phyloP scores from a whole-genome alignment of 371 early-diverging fungal species.

The Rhizopus delemar region DNA sequence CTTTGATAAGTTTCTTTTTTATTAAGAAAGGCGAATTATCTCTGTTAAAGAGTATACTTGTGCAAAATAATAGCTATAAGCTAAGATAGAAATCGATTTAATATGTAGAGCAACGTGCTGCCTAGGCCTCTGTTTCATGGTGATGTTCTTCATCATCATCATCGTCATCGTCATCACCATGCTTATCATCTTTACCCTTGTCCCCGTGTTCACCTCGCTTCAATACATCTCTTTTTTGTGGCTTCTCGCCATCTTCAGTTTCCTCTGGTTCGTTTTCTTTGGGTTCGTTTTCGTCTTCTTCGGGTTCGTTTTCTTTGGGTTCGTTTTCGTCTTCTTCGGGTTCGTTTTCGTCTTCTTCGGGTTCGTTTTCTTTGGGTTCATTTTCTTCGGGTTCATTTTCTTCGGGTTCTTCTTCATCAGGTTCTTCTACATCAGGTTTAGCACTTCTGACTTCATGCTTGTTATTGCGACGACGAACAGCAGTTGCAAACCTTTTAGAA shows the following conservation, averaged over 20 bases:
- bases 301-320: too few species aligned
- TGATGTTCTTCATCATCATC: not conserved
- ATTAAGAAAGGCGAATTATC: too few species aligned
- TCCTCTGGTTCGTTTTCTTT: too few species aligned
- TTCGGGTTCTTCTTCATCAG: not conserved
- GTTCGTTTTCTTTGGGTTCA: not conserved
- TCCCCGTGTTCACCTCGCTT: too few species aligned
- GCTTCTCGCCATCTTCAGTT: too few species aligned
- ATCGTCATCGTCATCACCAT: not conserved
- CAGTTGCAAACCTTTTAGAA: not conserved
- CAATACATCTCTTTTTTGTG: too few species aligned
- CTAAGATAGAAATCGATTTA: too few species aligned
- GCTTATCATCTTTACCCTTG: not conserved
- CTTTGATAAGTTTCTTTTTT: too few species aligned
- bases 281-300: too few species aligned
- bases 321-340: too few species aligned
- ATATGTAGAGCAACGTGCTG: not conserved
- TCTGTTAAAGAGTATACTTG: too few species aligned
- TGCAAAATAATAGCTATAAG: too few species aligned
- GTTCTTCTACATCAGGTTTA: not conserved
- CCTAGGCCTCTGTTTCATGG: not conserved
- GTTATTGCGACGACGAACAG: not conserved
- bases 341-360: not conserved
- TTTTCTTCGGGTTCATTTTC: not conserved
- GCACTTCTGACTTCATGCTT: not conserved